Evolutionary conservation across 805 yeast genomes (phyloP).

Genomic region (Lachancea thermotolerans): DNA sequence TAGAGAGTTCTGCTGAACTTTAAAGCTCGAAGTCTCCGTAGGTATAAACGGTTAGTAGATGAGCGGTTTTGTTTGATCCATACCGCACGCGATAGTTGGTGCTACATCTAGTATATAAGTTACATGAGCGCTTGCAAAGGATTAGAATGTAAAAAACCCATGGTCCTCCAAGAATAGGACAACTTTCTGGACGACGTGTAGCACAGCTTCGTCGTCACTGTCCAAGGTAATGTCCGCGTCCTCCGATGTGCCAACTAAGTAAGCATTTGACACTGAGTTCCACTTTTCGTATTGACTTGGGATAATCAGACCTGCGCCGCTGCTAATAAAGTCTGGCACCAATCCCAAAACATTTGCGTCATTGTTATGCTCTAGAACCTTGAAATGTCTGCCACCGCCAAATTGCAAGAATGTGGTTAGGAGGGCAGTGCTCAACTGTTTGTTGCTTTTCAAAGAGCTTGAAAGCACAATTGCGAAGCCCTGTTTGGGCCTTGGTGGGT

Average conservation of each 20-base stretch:
- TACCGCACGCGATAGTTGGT: too few relatives aligned
- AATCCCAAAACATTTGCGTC: slow-evolving; percentile 64
- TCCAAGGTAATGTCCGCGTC: slow-evolving; percentile 54
- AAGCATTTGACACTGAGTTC: slow-evolving; percentile 30
- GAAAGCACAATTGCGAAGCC: slow-evolving; percentile 76
- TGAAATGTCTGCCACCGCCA: slow-evolving; percentile 73
- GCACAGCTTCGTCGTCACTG: slow-evolving; percentile 47
- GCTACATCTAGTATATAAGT: too few relatives aligned
- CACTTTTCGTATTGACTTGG: slow-evolving; percentile 26
- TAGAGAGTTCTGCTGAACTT: slow-evolving; percentile 9
- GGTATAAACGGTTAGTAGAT: not conserved
- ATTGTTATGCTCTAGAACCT: slow-evolving; percentile 46
- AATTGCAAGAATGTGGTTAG: slow-evolving; percentile 87
- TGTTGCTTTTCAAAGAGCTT: slow-evolving; percentile 53
- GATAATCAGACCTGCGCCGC: slow-evolving; percentile 89
- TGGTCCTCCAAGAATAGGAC: slow-evolving; percentile 70
- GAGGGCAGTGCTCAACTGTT: slow-evolving; percentile 71
- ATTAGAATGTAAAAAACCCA: slow-evolving; percentile 62
- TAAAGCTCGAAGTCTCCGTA: not conserved
- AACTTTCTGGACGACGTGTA: slow-evolving; percentile 68
- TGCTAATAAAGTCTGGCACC: slow-evolving; percentile 39
- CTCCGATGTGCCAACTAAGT: slow-evolving; percentile 41
- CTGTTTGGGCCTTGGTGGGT: slow-evolving; percentile 85
- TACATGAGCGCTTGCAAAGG: not conserved
- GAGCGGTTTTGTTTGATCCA: too few relatives aligned